Evolutionary conservation across 306 rosid species (phyloP).

Genomic region (Abrus precatorius): DNA sequence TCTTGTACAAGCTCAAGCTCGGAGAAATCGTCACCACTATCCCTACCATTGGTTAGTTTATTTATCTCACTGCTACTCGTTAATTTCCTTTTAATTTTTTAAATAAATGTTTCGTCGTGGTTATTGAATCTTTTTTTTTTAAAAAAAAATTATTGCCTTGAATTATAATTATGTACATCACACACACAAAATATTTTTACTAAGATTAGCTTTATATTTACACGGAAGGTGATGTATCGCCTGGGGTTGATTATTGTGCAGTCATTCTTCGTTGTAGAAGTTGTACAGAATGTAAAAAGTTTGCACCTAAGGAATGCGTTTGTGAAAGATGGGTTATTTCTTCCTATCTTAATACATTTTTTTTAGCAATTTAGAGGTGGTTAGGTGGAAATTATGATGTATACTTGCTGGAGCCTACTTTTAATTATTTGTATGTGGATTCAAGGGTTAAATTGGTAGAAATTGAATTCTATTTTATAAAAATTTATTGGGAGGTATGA

Average conservation of each 20-base stretch:
- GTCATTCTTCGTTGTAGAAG: neutral
- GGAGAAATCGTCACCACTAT: constrained; percentile 97
- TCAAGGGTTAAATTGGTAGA: neutral
- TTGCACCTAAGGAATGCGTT: neutral
- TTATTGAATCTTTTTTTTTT: neutral
- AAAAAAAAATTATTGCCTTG: neutral
- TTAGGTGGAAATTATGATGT: neutral
- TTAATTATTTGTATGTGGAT: neutral
- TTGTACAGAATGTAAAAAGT: neutral
- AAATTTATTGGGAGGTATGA: neutral
- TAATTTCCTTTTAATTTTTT: neutral
- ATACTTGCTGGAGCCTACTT: neutral
- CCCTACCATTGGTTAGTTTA: constrained; percentile 83
- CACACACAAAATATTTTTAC: neutral
- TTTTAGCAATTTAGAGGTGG: neutral
- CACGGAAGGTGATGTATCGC: neutral
- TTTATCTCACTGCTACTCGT: neutral
- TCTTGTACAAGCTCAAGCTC: constrained; percentile 92
- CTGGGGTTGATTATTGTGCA: neutral
- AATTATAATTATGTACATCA: neutral
- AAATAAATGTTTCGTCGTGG: neutral
- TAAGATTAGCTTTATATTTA: neutral
- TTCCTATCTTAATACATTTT: neutral
- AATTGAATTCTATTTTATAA: neutral
- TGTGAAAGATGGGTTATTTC: neutral